Evolutionary conservation across 2,329 filamentous ascomycete genomes (phyloP).

Genomic region (Pseudocercospora pini-densiflorae): DNA sequence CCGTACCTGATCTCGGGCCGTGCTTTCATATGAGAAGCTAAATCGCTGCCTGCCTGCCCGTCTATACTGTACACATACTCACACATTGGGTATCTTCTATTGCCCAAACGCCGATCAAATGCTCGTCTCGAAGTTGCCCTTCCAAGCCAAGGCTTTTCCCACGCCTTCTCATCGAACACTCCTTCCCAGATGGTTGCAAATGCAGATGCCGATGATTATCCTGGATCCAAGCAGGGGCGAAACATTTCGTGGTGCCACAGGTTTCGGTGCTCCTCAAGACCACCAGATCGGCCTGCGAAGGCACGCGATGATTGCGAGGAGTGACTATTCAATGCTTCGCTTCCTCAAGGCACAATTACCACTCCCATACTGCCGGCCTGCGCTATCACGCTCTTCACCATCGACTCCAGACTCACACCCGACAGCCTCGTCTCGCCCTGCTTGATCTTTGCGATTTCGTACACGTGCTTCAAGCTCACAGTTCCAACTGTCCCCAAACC

Average conservation of each 20-base stretch:
- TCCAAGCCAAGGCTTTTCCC: neutral
- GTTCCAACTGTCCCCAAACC: slow-evolving; percentile 76
- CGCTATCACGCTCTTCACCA: slow-evolving; percentile 72
- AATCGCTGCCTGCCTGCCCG: neutral
- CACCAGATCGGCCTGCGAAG: neutral
- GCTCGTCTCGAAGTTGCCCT: neutral
- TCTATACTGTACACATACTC: neutral
- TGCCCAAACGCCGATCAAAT: slow-evolving; percentile 9
- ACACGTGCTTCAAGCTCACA: slow-evolving; percentile 92
- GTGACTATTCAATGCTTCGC: neutral
- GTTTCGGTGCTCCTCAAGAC: neutral
- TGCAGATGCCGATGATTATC: neutral
- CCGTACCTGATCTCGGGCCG: neutral
- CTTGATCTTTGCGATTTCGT: slow-evolving; percentile 98
- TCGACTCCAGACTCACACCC: slow-evolving; percentile 81
- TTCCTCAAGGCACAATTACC: slow-evolving; percentile 52
- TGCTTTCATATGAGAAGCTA: neutral
- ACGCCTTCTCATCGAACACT: neutral
- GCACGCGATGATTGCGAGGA: neutral
- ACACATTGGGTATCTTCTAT: slow-evolving; percentile 13
- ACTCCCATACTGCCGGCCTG: slow-evolving; percentile 57
- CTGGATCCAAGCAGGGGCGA: neutral
- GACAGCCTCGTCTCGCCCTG: slow-evolving; percentile 53
- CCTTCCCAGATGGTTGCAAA: neutral
- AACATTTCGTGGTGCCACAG: neutral